These are phyloP conservation scores for Fusarium pseudonygamai DNA, from an alignment of 2,329 filamentous ascomycete species.

Conservation along the genomic window DNA sequence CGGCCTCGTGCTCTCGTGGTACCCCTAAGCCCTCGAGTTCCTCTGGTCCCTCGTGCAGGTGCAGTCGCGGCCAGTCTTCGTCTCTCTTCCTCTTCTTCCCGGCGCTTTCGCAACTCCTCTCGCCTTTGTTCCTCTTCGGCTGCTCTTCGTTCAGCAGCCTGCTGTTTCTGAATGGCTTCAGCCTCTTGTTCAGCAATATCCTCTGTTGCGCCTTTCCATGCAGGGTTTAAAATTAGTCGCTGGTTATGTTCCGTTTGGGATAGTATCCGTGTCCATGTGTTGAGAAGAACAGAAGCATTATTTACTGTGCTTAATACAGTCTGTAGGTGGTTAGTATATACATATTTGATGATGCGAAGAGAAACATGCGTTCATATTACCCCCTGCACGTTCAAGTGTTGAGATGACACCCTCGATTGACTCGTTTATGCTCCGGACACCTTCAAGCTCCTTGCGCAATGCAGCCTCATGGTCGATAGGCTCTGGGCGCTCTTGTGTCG, in stretches of 20 bases:
- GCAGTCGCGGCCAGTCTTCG: slow-evolving; percentile 44
- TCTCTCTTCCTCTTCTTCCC: slow-evolving; percentile 67
- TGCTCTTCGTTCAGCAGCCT: slow-evolving; percentile 79
- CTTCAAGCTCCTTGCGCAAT: slow-evolving; percentile 81
- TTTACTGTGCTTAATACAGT: slow-evolving; percentile 86
- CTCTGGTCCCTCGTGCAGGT: slow-evolving; percentile 45
- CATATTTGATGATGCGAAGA: background rate
- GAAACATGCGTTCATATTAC: slow-evolving; percentile 75
- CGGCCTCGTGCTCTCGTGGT: slow-evolving; percentile 43
- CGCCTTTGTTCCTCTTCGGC: slow-evolving; percentile 81
- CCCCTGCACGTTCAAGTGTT: slow-evolving; percentile 75
- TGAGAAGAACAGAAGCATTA: slow-evolving; percentile 88
- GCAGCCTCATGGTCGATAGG: slow-evolving; percentile 75
- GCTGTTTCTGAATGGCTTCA: slow-evolving; percentile 76
- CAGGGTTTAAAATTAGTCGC: slow-evolving; percentile 84
- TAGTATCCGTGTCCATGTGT: slow-evolving; percentile 95
- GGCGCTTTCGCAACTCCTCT: slow-evolving; percentile 72
- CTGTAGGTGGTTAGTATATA: slow-evolving; percentile 47
- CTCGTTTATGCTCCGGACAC: slow-evolving; percentile 85
- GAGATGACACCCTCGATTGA: slow-evolving; percentile 82
- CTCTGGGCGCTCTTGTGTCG: slow-evolving; percentile 54
- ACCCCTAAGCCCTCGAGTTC: slow-evolving; percentile 49
- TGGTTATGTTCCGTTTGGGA: slow-evolving; percentile 98
- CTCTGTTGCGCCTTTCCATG: slow-evolving; percentile 88
- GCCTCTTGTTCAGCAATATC: slow-evolving; percentile 89